A percentile compares a stretch with the other conserved stretches of the same genome.
Evolutionary conservation across 345 rosid genomes (phyloP).

Genomic region (Hypericum perforatum): DNA sequence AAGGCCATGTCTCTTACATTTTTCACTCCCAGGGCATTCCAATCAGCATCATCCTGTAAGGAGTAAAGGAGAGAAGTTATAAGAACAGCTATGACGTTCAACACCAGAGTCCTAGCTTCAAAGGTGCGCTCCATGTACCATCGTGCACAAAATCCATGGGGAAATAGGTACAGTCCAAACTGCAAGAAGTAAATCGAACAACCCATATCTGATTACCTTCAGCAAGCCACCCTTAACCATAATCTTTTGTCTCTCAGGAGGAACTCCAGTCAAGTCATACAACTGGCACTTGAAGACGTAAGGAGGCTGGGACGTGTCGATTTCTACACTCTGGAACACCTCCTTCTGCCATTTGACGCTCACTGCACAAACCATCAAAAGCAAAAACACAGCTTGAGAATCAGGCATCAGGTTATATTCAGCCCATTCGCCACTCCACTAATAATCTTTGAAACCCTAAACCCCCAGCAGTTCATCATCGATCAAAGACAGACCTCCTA

Average conservation of each 20-base stretch:
- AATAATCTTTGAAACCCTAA: too few species aligned
- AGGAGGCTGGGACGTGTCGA: conserved; percentile 66
- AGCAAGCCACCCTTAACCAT: conserved; percentile 95
- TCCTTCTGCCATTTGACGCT: conserved; percentile 96
- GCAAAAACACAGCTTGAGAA: neutral
- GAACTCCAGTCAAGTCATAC: conserved; percentile 86
- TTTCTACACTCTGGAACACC: conserved; percentile 68
- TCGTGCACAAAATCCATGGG: neutral
- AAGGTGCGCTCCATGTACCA: neutral
- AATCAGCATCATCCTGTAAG: conserved; percentile 85
- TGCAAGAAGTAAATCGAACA: neutral
- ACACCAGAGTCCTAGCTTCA: neutral
- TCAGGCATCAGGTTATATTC: neutral
- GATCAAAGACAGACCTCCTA: too few species aligned
- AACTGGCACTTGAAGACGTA: conserved; percentile 84
- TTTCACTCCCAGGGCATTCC: conserved; percentile 76
- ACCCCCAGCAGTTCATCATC: too few species aligned
- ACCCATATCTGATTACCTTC: conserved; percentile 40
- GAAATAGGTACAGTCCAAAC: neutral
- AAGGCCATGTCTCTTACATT: conserved; percentile 31
- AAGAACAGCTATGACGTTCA: conserved; percentile 4
- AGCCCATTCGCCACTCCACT: too few species aligned
- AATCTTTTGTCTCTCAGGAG: conserved; percentile 94
- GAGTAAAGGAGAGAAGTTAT: conserved; percentile 6
- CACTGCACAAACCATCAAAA: conserved; percentile 31